These are phyloP conservation scores for Penicillium sp. DNA, from an alignment of 2,329 filamentous ascomycete genomes.

Conservation along the genomic window DNA sequence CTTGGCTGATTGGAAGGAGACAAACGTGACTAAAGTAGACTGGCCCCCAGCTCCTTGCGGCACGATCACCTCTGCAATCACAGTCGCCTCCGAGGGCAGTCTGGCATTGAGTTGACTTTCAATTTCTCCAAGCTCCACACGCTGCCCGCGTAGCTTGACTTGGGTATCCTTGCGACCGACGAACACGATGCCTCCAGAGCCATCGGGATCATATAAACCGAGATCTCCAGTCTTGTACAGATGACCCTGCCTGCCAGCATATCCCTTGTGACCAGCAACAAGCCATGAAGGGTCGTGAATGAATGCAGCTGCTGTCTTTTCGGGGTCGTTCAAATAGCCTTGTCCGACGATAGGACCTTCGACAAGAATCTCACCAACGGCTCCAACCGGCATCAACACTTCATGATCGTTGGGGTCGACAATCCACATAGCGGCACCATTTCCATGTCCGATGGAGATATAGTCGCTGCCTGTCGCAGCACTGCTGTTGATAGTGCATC, in stretches of 20 bases:
- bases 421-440: constrained; percentile 48
- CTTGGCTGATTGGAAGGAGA: constrained; percentile 35
- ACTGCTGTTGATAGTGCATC: constrained; percentile 48
- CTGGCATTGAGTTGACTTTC: constrained; percentile 43
- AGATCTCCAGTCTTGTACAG: constrained; percentile 52
- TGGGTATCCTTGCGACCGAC: constrained; percentile 49
- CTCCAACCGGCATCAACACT: constrained; percentile 50
- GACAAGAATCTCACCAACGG: constrained; percentile 55
- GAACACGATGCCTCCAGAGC: constrained; percentile 46
- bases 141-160: constrained; percentile 51
- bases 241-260: constrained; percentile 39
- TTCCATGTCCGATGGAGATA: constrained; percentile 47
- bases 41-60: constrained; percentile 38
- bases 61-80: constrained; percentile 58
- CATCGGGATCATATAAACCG: constrained; percentile 46
- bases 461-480: constrained; percentile 43
- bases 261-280: constrained; percentile 32
- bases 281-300: constrained; percentile 49
- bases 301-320: constrained; percentile 45
- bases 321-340: constrained; percentile 53
- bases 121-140: constrained; percentile 52
- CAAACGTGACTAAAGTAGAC: constrained; percentile 40
- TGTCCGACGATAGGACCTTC: constrained; percentile 56
- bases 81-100: constrained; percentile 41
- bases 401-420: constrained; percentile 48